Conservation (phyloP, 306 rosid genomes). For the Cicer arietinum region DNA sequence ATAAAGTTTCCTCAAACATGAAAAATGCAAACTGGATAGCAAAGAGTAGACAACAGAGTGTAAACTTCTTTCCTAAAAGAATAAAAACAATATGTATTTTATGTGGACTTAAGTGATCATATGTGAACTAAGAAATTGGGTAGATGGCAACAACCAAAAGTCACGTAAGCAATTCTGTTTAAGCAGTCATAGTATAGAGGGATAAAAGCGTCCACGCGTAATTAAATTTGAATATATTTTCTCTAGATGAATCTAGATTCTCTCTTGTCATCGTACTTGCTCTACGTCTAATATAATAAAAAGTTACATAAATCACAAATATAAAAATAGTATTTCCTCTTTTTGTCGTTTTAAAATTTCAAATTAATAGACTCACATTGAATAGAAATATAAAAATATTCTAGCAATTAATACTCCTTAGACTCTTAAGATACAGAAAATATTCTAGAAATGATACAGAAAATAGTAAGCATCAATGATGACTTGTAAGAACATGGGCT, state of each 20-base stretch:
- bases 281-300: too few species aligned
- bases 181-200: conserved; percentile 1
- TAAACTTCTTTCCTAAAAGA: too few species aligned
- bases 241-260: too few species aligned
- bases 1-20: background rate
- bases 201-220: conserved; percentile 55
- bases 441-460: too few species aligned
- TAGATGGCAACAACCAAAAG: conserved; percentile 44
- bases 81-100: background rate
- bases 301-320: too few species aligned
- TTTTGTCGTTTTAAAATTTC: background rate
- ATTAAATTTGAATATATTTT: conserved; percentile 52
- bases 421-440: too few species aligned
- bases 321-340: background rate
- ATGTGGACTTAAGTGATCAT: conserved; percentile 13
- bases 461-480: conserved; percentile 27
- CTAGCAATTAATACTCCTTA: too few species aligned
- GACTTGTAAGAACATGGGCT: conserved; percentile 27
- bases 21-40: background rate
- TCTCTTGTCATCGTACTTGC: too few species aligned
- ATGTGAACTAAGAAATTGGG: conserved; percentile 32
- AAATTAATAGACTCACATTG: background rate
- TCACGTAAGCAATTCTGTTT: conserved; percentile 30
- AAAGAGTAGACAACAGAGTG: background rate
- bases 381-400: background rate